Conservation (phyloP, 208 protist species). For the Leishmania mexicana region DNA sequence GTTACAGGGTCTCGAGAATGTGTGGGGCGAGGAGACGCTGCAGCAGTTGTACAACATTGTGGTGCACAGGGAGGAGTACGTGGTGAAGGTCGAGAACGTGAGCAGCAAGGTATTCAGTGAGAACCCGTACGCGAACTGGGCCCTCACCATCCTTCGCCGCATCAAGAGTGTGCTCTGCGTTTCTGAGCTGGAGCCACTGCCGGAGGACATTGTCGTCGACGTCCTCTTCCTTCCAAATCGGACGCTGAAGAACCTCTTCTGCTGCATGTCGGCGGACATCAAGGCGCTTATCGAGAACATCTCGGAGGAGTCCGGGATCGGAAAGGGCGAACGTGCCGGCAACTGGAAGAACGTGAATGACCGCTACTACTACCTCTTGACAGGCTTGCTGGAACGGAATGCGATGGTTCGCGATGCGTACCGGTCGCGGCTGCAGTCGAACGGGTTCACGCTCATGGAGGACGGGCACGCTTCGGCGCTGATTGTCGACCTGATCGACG, state of each 20-base stretch:
- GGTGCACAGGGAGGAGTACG: constrained; percentile 77
- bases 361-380: constrained; percentile 78
- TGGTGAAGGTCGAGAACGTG: constrained; percentile 71
- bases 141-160: constrained; percentile 57
- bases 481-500: constrained; percentile 78
- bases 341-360: constrained; percentile 71
- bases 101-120: constrained; percentile 56
- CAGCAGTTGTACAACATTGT: constrained; percentile 69
- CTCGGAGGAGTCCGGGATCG: constrained; percentile 18
- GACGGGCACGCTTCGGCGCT: constrained; percentile 65
- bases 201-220: constrained; percentile 63
- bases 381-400: constrained; percentile 58
- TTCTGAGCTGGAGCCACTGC: constrained; percentile 33
- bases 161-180: constrained; percentile 46
- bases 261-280: constrained; percentile 53
- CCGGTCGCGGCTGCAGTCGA: constrained; percentile 50
- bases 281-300: constrained; percentile 48
- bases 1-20: constrained; percentile 42
- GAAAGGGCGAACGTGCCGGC: constrained; percentile 23
- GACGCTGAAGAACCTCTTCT: constrained; percentile 82
- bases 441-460: constrained; percentile 79
- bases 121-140: constrained; percentile 74
- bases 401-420: constrained; percentile 56
- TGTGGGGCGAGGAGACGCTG: constrained; percentile 61
- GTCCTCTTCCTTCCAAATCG: constrained; percentile 79